Evolutionary conservation across 768 basidiomycete species (phyloP), one percentile per base, ranked within the genome.

Genomic region (Mycena floridula): DNA sequence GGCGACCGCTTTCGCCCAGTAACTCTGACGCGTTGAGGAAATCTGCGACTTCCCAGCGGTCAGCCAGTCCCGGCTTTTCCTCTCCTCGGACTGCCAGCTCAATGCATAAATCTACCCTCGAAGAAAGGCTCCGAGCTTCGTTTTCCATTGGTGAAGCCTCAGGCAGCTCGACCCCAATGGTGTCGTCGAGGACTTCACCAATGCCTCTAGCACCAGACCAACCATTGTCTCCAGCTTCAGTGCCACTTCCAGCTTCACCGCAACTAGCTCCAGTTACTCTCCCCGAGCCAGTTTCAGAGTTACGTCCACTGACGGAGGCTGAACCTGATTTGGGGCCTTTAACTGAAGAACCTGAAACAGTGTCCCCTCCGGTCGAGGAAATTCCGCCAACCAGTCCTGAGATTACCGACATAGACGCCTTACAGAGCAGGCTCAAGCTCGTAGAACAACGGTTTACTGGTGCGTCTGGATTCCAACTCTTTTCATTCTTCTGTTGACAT

Each of bases 371-470:
- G 21, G 37, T 11, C 9, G 27, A 35, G 18, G 18, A 35, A 35
- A 3, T 18, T 3, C 3, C 7, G 32, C 3, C 4, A 7, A 32
- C 11, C 15, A 42, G 20, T n/a, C 25, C n/a, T n/a, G n/a, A n/a
- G n/a, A n/a, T n/a, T 25, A n/a, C 16, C 21, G 12, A 8, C 15
- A 18, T 30, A 45, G 24, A 23, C 25, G 18, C 37, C 8, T 25
- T 90, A 43, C 83, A 79, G 56, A 72, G 81, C 49, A 74, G 79
- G 35, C 63, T 92, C 46, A 81, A 74, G 56, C 66, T 83, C 27
- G 74, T 89, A 2, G 87, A 91, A 53, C 79, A 87, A 58, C 73
- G 82, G n/a, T 89, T 91, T 55, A 53, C 79, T 49, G 87, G 89
- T 84, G 58, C 37, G 27, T 16, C 5, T 25, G 0, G 36, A 25